Evolutionary conservation across 169 alveolate genomes (phyloP), one percentile per base, ranked within the genome.

Genomic region (Plasmodium vivax): DNA sequence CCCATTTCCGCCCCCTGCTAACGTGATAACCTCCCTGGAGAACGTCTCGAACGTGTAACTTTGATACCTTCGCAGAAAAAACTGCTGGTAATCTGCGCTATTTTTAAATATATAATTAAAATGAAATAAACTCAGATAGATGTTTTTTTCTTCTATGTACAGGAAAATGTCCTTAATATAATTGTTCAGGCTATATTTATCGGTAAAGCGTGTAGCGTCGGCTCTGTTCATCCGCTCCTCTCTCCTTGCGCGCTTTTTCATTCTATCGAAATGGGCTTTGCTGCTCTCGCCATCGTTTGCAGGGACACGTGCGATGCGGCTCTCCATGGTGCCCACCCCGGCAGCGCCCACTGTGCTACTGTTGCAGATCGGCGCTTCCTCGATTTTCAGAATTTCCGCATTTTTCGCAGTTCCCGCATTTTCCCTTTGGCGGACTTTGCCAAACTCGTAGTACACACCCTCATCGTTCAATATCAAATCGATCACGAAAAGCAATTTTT

Each of bases 381-480:
- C 27, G 12, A 6, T 51, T 47, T 82, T 82, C 12, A 36, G 3
- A 9, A 27, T n/a, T 9, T 10, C 36, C 16, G 30, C 32, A 51
- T 54, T 45, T n/a, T 47, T 47, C 34, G 32, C 71, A 43, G 38
- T 45, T 82, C 43, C 90, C 14, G 27, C 23, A 47, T 36, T 83
- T 30, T 34, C 56, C 41, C 23, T 27, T 32, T n/a, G 19, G 45
- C 19, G 34, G 32, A 73, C 45, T 87, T 77, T 75, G 51, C 72
- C 81, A 87, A 87, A 87, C n/a, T 87, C 71, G 71, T 87, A 87
- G 45, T 87, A 87, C 16, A 87, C 47, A n/a, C 80, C 88, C 30
- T 87, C 94, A 87, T 87, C 72, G 56, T 87, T 87, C 73, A 87
- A 87, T 75, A 87, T 77, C n/a, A 87, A 38, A 41, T 87, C 87